These are phyloP conservation scores for Aurifilum marmelostoma DNA, from an alignment of 2,329 filamentous ascomycete genomes.

Conservation along the genomic window DNA sequence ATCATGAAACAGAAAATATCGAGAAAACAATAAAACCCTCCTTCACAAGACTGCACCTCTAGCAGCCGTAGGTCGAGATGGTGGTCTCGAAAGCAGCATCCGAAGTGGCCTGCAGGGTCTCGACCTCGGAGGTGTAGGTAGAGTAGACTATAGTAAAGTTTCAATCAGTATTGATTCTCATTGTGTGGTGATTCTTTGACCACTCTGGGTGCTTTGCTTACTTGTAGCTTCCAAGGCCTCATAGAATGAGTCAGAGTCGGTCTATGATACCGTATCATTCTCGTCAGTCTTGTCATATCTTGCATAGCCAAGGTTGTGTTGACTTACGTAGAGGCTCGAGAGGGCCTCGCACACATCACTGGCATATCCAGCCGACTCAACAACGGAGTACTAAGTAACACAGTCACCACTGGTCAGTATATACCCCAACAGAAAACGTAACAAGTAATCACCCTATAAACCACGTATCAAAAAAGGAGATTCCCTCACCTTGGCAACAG, in stretches of 20 bases:
- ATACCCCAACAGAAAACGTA: too few relatives aligned
- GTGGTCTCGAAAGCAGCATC: slow-evolving; percentile 10
- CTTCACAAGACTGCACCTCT: background rate
- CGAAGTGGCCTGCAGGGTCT: slow-evolving; percentile 5
- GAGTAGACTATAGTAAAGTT: slow-evolving; percentile 4
- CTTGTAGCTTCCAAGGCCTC: slow-evolving; percentile 9
- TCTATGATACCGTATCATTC: background rate
- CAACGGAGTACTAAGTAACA: slow-evolving; percentile 16
- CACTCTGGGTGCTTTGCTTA: background rate
- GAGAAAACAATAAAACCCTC: background rate
- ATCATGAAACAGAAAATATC: background rate
- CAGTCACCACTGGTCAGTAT: too few relatives aligned
- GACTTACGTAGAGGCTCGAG: slow-evolving; percentile 17
- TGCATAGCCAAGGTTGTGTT: background rate
- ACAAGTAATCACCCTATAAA: too few relatives aligned
- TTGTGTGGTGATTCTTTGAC: too few relatives aligned
- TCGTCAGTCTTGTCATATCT: background rate
- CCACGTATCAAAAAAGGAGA: too few relatives aligned
- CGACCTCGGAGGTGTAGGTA: slow-evolving; percentile 1
- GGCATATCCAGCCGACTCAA: slow-evolving; percentile 17
- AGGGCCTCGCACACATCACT: slow-evolving; percentile 18
- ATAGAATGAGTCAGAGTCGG: slow-evolving; percentile 7
- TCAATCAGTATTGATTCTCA: background rate
- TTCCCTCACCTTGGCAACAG: slow-evolving; percentile 16
- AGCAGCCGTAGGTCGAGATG: slow-evolving; percentile 16